Percentiles rank a stretch among this genome's conserved stretches.
These are phyloP conservation scores for Amorphotheca resinae DNA, from an alignment of 495 filamentous ascomycete species.

Conservation along the genomic window DNA sequence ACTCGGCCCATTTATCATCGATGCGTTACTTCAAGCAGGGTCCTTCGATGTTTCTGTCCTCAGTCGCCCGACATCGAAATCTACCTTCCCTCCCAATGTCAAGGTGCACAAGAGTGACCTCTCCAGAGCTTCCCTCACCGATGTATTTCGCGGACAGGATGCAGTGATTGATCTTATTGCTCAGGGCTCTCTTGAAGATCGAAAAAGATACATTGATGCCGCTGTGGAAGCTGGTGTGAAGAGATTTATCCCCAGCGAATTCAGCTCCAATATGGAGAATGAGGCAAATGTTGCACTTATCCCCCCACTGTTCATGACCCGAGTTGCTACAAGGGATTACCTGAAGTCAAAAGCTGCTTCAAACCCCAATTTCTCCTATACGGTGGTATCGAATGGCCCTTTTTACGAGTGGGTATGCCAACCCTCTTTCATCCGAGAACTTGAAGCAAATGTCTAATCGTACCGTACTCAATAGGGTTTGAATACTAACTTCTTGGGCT, in stretches of 20 bases:
- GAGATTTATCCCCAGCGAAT: not conserved
- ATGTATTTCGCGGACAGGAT: not conserved
- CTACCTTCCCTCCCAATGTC: not conserved
- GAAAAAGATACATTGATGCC: not conserved
- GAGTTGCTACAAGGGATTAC: not conserved
- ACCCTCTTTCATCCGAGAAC: no score
- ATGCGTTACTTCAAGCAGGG: not conserved
- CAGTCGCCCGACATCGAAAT: not conserved
- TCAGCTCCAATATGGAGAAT: not conserved
- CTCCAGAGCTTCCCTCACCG: not conserved
- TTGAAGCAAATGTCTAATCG: no score
- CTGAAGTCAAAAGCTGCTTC: not conserved
- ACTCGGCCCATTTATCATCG: not conserved
- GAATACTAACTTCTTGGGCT: not conserved
- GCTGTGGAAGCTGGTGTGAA: not conserved
- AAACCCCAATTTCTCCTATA: not conserved
- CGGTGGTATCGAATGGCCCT: no score
- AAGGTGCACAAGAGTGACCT: not conserved
- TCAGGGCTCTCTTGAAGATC: not conserved
- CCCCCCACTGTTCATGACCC: not conserved
- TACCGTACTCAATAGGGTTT: no score
- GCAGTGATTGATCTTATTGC: not conserved
- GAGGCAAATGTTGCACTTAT: not conserved
- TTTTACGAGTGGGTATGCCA: no score
- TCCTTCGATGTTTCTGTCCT: not conserved